Base-by-base conservation (phyloP, 257 asterid species). In the Solanum chmielewskii region DNA sequence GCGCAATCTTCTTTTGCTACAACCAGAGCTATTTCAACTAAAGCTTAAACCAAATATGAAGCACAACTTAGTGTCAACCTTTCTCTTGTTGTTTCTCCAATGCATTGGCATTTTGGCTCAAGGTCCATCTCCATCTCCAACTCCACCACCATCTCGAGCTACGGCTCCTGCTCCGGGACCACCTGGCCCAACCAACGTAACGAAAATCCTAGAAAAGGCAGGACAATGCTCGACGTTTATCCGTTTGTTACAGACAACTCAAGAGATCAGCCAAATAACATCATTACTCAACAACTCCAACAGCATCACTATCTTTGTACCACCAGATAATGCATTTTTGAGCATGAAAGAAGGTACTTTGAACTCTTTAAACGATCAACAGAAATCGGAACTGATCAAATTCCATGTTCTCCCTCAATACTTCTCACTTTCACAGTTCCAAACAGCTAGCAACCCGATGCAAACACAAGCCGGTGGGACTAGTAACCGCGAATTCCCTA, bases 391-490 rank as follows among this genome's bases (percentile, higher is more conserved):
- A 4, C 89, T 93, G n/a, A 45, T 93, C 13, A 92, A 93, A 66
- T 92, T 91, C 85, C 94, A 92, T 73, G 87, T 89, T 83, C 88
- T 93, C 85, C 93, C 94, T 39, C 62, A 90, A 14, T 86, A 81
- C 47, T 44, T 89, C 83, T 78, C 94, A 1, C 33, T 90, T 13
- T 77, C 93, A 2, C 93, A 91, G 88, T 93, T 93, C 81, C 89
- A 92, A 23, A 93, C 94, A 4, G 84, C 87, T 0, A 93, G 93
- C 88, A 90, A 92, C 13, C 95, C 95, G 0, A 6, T 94, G 3
- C 87, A 87, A 70, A 94, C 97, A 1, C 91, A 89, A 62, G 95
- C 95, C 1, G 96, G 95, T 31, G 93, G 92, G 47, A 89, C 89
- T 37, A 59, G 87, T 15, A 80, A 88, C 4, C 89, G 91, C 11